These are phyloP conservation scores for Cercospora berteroae DNA, from an alignment of 2,329 filamentous ascomycete species.

Conservation along the genomic window DNA sequence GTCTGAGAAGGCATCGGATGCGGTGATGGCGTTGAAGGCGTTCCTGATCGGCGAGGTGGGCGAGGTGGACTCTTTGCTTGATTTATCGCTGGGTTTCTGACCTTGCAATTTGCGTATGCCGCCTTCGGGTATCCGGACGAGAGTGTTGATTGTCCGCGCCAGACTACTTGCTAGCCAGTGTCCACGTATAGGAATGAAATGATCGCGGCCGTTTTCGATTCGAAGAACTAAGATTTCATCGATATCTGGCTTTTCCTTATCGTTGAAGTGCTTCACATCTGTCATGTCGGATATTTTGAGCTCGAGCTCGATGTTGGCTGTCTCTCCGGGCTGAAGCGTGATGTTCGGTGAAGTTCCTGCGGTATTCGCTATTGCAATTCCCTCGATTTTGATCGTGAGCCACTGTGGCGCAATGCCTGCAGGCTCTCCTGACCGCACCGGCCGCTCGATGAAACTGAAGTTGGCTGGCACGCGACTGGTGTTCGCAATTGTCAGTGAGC, in stretches of 20 bases:
- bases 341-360: slow-evolving; percentile 48
- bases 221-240: slow-evolving; percentile 88
- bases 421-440: slow-evolving; percentile 49
- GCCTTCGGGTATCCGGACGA: slow-evolving; percentile 78
- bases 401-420: slow-evolving; percentile 58
- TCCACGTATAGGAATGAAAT: slow-evolving; percentile 81
- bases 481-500: slow-evolving; percentile 82
- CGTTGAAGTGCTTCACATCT: slow-evolving; percentile 69
- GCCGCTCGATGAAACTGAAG: slow-evolving; percentile 75
- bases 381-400: slow-evolving; percentile 58
- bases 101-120: slow-evolving; percentile 70
- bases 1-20: slow-evolving; percentile 18
- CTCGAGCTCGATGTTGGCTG: slow-evolving; percentile 67
- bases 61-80: slow-evolving; percentile 6
- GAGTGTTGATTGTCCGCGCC: slow-evolving; percentile 80
- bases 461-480: slow-evolving; percentile 79
- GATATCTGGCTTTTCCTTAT: slow-evolving; percentile 55
- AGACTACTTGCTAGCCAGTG: slow-evolving; percentile 80
- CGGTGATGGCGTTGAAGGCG: slow-evolving; percentile 18
- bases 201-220: slow-evolving; percentile 79
- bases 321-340: slow-evolving; percentile 80
- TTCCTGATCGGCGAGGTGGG: slow-evolving; percentile 7
- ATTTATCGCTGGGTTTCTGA: slow-evolving; percentile 46
- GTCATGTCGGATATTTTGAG: slow-evolving; percentile 63
- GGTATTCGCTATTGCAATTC: slow-evolving; percentile 22